Base-by-base conservation (phyloP, 345 rosid species). In the Camelina sativa region DNA sequence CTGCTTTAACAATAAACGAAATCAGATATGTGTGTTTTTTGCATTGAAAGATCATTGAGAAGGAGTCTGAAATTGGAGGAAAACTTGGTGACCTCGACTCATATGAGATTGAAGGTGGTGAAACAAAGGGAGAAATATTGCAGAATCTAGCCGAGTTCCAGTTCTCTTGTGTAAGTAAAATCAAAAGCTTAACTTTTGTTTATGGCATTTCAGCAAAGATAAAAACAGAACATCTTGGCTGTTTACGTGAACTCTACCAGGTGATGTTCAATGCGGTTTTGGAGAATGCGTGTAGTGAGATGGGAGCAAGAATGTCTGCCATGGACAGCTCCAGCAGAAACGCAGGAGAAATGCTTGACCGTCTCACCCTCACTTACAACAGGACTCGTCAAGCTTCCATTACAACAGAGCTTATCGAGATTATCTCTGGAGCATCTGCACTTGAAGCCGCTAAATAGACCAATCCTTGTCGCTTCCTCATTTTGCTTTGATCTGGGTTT, bases 331-430 rank as follows among this genome's bases (percentile, higher is more conserved):
- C 98, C 44, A 94, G 98, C 87, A 88, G 96, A 81, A 94, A 94
- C 83, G 98, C 98, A 58, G 98, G 98, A 4, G 98, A 94, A 1
- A 85, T 94, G 98, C 98, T 94, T 79, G 96, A 89, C 70, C 92
- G 96, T 40, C 88, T 94, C 70, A 94, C 92, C 73, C 92, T 89
- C 58, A 86, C 88, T 2, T 90, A 90, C 82, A 90, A 90, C 86
- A 95, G 97, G 81, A 95, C 99, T 75, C 99, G 99, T 65, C 99
- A 95, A 90, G 99, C 99, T 46, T 81, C 99, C 2, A 95, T 95
- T 71, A 95, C 99, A 37, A 95, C 99, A 0, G 99, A 95, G 78
- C 82, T 95, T 88, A 95, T 79, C 72, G 99, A 95, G 82, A 95
- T 95, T 85, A 95, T 95, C 54, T 95, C 99, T 16, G 99, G 97